Conservation (phyloP, 2,329 filamentous ascomycete species). For the Periconia sp. region DNA sequence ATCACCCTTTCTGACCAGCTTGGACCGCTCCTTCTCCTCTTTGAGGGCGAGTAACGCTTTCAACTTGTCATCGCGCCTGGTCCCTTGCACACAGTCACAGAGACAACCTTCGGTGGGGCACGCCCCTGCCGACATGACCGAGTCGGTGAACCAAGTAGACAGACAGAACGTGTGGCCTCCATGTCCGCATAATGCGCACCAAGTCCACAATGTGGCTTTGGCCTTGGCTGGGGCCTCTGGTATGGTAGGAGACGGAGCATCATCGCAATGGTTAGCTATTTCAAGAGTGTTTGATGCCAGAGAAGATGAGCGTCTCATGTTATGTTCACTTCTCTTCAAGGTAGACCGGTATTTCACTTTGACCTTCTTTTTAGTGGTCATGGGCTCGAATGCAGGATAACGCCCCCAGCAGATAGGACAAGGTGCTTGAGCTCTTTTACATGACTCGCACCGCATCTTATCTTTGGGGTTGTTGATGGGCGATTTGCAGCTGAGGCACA, state of each 20-base stretch:
- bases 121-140: slow-evolving; percentile 51
- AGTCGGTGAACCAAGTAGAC: slow-evolving; percentile 56
- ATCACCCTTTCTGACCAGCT: slow-evolving; percentile 42
- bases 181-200: slow-evolving; percentile 64
- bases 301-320: slow-evolving; percentile 26
- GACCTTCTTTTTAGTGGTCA: slow-evolving; percentile 30
- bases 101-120: slow-evolving; percentile 62
- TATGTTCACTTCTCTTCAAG: slow-evolving; percentile 24
- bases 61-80: slow-evolving; percentile 37
- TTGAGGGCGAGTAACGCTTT: slow-evolving; percentile 30
- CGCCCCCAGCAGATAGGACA: slow-evolving; percentile 51
- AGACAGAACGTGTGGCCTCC: slow-evolving; percentile 62
- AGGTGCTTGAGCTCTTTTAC: slow-evolving; percentile 45
- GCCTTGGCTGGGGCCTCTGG: slow-evolving; percentile 25
- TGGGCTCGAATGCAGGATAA: slow-evolving; percentile 43
- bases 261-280: slow-evolving; percentile 13
- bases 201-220: slow-evolving; percentile 51
- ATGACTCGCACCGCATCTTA: slow-evolving; percentile 56
- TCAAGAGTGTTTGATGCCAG: slow-evolving; percentile 12
- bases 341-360: slow-evolving; percentile 26
- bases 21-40: slow-evolving; percentile 37
- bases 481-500: slow-evolving; percentile 59
- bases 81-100: slow-evolving; percentile 60
- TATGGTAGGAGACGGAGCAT: slow-evolving; percentile 21
- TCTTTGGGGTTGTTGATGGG: slow-evolving; percentile 56